Percentiles rank a stretch among this genome's conserved stretches.
phyloP scores from a whole-genome alignment of 1,284 basidiomycete species.

The Cutaneotrichosporon daszewskae region DNA sequence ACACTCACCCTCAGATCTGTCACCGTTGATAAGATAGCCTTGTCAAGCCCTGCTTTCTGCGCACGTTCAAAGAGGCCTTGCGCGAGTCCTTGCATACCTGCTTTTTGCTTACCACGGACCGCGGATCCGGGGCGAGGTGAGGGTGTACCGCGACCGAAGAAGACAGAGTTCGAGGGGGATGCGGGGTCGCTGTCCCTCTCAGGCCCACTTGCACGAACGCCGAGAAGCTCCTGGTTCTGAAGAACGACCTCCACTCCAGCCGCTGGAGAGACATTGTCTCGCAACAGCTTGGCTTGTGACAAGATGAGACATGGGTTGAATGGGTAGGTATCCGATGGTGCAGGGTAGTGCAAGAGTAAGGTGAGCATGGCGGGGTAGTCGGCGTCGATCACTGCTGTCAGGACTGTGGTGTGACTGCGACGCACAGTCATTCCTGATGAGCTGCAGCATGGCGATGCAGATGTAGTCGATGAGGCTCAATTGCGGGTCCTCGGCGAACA shows the following conservation, averaged over 20 bases:
- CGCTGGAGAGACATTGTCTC: conserved; percentile 64
- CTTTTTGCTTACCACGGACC: conserved; percentile 1
- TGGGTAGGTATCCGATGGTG: conserved; percentile 43
- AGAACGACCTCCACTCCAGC: conserved; percentile 68
- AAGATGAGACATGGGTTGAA: conserved; percentile 60
- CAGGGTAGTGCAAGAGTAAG: conserved; percentile 73
- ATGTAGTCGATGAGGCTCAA: conserved; percentile 69
- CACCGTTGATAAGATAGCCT: conserved; percentile 44
- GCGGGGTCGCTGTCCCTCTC: conserved; percentile 1
- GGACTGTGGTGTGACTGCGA: conserved; percentile 3
- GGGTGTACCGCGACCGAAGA: conserved; percentile 6
- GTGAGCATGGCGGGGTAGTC: conserved; percentile 82
- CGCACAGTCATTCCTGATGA: conserved; percentile 78
- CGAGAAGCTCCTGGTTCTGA: conserved; percentile 71
- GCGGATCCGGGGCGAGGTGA: conserved; percentile 3
- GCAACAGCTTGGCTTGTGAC: conserved; percentile 71
- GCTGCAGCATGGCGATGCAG: conserved; percentile 84
- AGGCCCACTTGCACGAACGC: conserved; percentile 52
- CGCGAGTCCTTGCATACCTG: conserved; percentile 38
- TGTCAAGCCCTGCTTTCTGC: conserved; percentile 46
- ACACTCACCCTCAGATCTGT: conserved; percentile 39
- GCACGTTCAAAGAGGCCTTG: conserved; percentile 45
- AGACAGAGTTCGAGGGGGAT: not conserved
- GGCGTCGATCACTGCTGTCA: conserved; percentile 60
- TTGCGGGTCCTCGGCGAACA: conserved; percentile 75